Conservation (phyloP, 257 asterid species). For the Hygrophila difformis region DNA sequence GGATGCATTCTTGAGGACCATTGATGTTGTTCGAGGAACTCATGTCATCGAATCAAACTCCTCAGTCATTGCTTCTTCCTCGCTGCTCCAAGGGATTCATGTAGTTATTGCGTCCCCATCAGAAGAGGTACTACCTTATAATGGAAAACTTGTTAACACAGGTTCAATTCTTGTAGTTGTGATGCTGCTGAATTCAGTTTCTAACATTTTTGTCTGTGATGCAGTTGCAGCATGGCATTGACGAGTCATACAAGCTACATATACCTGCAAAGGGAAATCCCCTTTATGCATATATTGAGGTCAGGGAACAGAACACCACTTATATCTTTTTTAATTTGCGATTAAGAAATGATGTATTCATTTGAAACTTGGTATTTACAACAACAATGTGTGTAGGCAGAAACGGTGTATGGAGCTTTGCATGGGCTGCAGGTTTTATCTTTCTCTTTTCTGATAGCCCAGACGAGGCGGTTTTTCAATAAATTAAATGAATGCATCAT, state of each 20-base stretch:
- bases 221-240: constrained; percentile 12
- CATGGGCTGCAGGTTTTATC: constrained; percentile 95
- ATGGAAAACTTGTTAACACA: too few relatives aligned
- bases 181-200: too few relatives aligned
- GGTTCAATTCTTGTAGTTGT: too few relatives aligned
- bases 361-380: too few relatives aligned
- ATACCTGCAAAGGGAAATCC: constrained; percentile 28
- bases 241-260: constrained; percentile 9
- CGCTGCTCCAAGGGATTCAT: constrained; percentile 58
- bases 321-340: too few relatives aligned
- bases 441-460: too few relatives aligned
- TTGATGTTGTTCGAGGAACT: constrained; percentile 32
- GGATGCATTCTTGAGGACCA: constrained; percentile 51
- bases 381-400: constrained; percentile 77
- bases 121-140: constrained; percentile 78
- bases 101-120: constrained; percentile 54
- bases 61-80: constrained; percentile 36
- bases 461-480: too few relatives aligned
- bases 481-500: constrained; percentile 3
- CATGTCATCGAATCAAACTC: constrained; percentile 47
- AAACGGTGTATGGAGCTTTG: constrained; percentile 82
- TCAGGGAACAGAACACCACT: constrained; percentile 8
- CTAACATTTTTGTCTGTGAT: neutral
- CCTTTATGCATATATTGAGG: constrained; percentile 57
- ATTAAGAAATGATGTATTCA: too few relatives aligned